A percentile compares a stretch with the other conserved stretches of the same genome.
Evolutionary conservation across 2,329 filamentous ascomycete species (phyloP).

Genomic region (Fusarium albidum): DNA sequence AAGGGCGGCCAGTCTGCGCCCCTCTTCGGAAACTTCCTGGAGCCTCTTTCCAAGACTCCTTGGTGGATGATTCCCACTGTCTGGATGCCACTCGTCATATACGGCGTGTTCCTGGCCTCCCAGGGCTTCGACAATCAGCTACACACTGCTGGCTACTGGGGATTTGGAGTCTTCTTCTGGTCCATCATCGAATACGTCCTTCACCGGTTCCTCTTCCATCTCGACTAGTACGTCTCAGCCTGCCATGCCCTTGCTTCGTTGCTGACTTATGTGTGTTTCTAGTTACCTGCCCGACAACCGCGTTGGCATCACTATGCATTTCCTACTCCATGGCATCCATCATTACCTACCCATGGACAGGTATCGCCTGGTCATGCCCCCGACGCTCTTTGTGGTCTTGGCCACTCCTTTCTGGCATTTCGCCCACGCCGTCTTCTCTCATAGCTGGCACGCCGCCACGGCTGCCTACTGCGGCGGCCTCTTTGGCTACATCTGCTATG

Average conservation of each 20-base stretch:
- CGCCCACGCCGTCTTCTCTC: constrained; percentile 82
- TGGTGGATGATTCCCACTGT: constrained; percentile 90
- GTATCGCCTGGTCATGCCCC: constrained; percentile 96
- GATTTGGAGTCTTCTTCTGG: constrained; percentile 80
- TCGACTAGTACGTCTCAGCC: constrained; percentile 76
- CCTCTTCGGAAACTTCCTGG: constrained; percentile 97
- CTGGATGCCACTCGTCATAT: constrained; percentile 84
- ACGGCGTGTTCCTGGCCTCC: constrained; percentile 73
- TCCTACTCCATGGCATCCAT: constrained; percentile 94
- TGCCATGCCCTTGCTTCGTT: background rate
- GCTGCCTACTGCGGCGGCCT: constrained; percentile 88
- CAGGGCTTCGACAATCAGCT: constrained; percentile 63
- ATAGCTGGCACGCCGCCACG: constrained; percentile 83
- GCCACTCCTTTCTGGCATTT: constrained; percentile 93
- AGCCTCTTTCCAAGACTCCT: constrained; percentile 92
- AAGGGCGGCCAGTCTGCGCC: constrained; percentile 92
- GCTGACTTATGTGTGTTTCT: constrained; percentile 41
- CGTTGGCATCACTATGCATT: constrained; percentile 85
- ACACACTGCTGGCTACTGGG: constrained; percentile 68
- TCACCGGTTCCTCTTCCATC: constrained; percentile 92
- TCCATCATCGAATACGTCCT: constrained; percentile 88
- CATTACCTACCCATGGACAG: constrained; percentile 99
- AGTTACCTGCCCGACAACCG: constrained; percentile 92
- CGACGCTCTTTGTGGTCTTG: constrained; percentile 82
- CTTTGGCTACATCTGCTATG: constrained; percentile 96